Base-by-base conservation (phyloP, 768 basidiomycete species). In the Paxillus rubicundulus region DNA sequence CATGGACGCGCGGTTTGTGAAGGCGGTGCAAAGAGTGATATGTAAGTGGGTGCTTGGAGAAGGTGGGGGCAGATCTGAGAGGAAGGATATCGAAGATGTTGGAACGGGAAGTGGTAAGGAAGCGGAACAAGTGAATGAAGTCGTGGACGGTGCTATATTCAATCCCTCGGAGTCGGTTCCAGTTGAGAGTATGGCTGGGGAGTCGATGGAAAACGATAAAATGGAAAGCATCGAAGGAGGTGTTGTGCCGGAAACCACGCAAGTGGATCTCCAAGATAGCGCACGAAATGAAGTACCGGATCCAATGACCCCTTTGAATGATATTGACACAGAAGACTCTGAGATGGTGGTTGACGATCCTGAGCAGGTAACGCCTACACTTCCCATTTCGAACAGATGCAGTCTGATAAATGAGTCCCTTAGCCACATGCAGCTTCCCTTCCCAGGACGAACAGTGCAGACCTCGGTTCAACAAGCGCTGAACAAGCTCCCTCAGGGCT, bases 1-100 rank as follows among this genome's bases (percentile, higher is more conserved):
- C 7, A 61, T 77, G 56, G 74, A 62, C 40, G 63, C 64, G 17
- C 60, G 55, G 32, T 74, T 79, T 45, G 69, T 76, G 17, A 72
- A 69, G 41, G 64, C 70, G 27, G 61, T 78, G 14, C 71, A 71
- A 44, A 65, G 57, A 44, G 60, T 40, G 9, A 59, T 71, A 42
- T 65, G 59, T 47, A 20, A 45, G 45, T 69, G 68, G 68, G 60
- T 65, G 20, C 57, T 69, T 2, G 24, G 24, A 24, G 24, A 24
- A 24, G 24, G 24, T 37, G 64, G 60, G 5, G 54, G 55, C 14
- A 55, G 24, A 20, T 52, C 61, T n/a, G 28, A 56, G 48, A 43
- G 24, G 50, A 27, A 55, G 47, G 60, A 53, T 4, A 10, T 1
- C 6, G 56, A 17, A 24, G 39, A 40, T 21, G 28, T 39, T n/a